Evolutionary conservation across 345 rosid species (phyloP), one percentile per base, ranked within the genome.

Genomic region (Eucalyptus cladocalyx): DNA sequence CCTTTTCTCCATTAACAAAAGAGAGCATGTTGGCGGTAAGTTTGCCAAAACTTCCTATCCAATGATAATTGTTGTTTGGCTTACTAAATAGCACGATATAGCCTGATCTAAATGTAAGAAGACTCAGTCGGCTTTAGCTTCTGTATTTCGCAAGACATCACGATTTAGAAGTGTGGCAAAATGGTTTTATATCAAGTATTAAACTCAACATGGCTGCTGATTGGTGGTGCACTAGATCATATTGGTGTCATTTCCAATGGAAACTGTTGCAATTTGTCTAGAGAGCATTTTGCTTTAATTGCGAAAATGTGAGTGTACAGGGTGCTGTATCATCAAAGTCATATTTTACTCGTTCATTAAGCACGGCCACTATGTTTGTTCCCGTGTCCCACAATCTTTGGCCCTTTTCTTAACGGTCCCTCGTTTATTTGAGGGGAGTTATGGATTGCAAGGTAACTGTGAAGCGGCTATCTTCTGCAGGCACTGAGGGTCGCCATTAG

Each of bases 1-100:
- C 94, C 6, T 98, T 98, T 90, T 92, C 95, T 88, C 99, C 99
- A 2, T 92, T 97, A 86, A 88, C 94, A 2, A 95, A 94, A 92
- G 99, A 97, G 86, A 94, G 95, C 88, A 95, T 97, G 97, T 90
- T 96, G 42, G 89, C 89, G 89, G 99, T 97, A 91, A 94, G 97
- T 91, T 42, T 54, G 18, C 65, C 88, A 51, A 30, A 32, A 28
- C 47, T 85, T 43, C 49, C 48, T 58, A 48, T 88, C 53, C 80
- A 87, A 32, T 81, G 48, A 40, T 24, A 47, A 86, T 47, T 6
- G 24, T 58, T 48, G 47, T 62, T 67, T 45, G 30, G 58, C 80
- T 69, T 86, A 50, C 62, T 23, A 32, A 58, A 86, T 86, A 49
- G 81, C 45, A 34, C 23, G 43, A 18, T 72, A 10, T 34, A 72